Evolutionary conservation across 768 basidiomycete genomes (phyloP), one percentile per base, ranked within the genome.

Genomic region (Exsudoporus frostii): DNA sequence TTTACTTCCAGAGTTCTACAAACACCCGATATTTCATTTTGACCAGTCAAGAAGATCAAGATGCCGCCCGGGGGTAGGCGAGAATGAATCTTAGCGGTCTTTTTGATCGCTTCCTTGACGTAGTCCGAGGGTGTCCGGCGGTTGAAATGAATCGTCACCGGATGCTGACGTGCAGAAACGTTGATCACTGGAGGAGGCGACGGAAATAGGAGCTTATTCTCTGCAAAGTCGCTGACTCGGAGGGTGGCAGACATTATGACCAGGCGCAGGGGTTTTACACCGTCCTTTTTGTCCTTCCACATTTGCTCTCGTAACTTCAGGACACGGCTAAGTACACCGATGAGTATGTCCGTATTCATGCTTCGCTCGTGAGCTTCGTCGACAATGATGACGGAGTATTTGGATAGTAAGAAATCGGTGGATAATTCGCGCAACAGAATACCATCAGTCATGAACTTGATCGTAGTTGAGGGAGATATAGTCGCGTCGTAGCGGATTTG

Each of bases 391-490:
- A 97, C 88, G 7, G 91, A 93, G 68, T 99, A 99, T 69, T 87
- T 91, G 40, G 75, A 82, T n/a, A 99, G 77, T n/a, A 98, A 70
- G 70, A 99, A 97, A 66, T 99, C 95, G 13, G 83, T 82, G 0
- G 92, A 88, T 20, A 98, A 76, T 70, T 99, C 97, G 50, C 97
- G 86, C 15, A 99, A 76, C 32, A 99, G 75, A 25, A 99, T 93
- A 74, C 97, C 97, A 63, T 99, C 97, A 7, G 97, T 99, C 95
- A 98, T 98, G 76, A 98, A 99, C 70, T 98, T 98, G 76, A 99
- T 94, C 8, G 86, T 86, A 2, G 97, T 99, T 20, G 83, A 78
- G 1, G 92, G 79, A 4, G 93, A 93, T 0, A 93, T 86, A 1
- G 93, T 98, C 1, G 92, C 89, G 60, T 98, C 96, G 66, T 98